Conservation (phyloP, 2,329 filamentous ascomycete genomes). For the Orbilia oligospora region DNA sequence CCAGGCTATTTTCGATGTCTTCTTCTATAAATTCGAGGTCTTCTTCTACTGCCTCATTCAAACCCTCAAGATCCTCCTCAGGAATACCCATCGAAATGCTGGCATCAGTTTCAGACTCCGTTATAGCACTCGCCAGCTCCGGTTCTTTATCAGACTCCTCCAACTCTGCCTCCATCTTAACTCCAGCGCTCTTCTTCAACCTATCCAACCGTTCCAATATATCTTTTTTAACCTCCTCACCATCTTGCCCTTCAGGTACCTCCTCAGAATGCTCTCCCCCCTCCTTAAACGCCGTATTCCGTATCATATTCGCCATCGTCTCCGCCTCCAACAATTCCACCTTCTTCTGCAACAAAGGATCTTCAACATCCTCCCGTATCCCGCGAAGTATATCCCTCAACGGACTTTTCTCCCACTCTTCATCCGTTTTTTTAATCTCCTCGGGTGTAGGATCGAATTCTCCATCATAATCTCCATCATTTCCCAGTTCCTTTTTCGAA, state of each 20-base stretch:
- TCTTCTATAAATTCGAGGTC: neutral
- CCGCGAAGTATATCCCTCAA: neutral
- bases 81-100: neutral
- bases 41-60: neutral
- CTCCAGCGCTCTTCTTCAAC: slow-evolving; percentile 6
- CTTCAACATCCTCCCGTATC: neutral
- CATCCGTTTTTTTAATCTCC: neutral
- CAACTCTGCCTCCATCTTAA: neutral
- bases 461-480: too few species aligned
- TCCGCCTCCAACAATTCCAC: slow-evolving; percentile 25
- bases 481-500: neutral
- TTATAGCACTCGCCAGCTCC: neutral
- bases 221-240: neutral
- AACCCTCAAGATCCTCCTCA: neutral
- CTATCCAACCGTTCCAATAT: neutral
- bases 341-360: slow-evolving; percentile 1
- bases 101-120: neutral
- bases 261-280: neutral
- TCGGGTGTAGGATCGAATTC: neutral
- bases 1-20: neutral
- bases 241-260: neutral
- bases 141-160: neutral
- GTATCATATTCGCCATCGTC: slow-evolving; percentile 6
- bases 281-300: neutral
- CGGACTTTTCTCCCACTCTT: slow-evolving; percentile 19